Evolutionary conservation across 192 early-diverging fungal species (phyloP).

Genomic region (Podila verticillata): DNA sequence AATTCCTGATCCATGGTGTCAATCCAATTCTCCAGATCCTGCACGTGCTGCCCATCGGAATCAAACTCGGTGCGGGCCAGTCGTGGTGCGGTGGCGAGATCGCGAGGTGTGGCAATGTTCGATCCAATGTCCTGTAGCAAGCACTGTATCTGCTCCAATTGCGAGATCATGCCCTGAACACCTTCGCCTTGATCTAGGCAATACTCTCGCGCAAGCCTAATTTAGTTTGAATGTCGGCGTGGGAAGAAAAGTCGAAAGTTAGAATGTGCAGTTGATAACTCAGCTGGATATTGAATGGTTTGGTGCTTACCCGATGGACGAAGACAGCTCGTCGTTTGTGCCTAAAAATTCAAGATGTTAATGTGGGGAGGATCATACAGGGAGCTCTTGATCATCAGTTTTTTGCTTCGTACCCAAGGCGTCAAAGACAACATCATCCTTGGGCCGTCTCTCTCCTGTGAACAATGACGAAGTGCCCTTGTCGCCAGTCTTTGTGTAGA

Average conservation of each 20-base stretch:
- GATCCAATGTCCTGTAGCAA: conserved; percentile 88
- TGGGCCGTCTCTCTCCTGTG: conserved; percentile 87
- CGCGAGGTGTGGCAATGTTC: conserved; percentile 86
- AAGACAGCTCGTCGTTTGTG: conserved; percentile 87
- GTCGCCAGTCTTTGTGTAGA: conserved; percentile 95
- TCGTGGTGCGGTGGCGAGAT: conserved; percentile 61
- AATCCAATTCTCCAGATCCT: conserved; percentile 84
- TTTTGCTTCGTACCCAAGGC: conserved; percentile 66
- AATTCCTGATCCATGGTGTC: conserved; percentile 76
- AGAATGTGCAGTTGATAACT: too few species aligned
- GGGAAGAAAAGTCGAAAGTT: too few species aligned
- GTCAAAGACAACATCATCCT: conserved; percentile 89
- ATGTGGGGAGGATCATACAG: not conserved
- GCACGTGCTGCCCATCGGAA: conserved; percentile 64
- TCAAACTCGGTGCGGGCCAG: conserved; percentile 85
- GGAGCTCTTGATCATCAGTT: not conserved
- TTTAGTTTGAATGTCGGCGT: too few species aligned
- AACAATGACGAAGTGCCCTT: conserved; percentile 88
- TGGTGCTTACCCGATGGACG: conserved; percentile 65
- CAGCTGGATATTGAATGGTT: not conserved
- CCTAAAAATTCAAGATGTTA: conserved; percentile 35
- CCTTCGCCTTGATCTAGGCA: conserved; percentile 63
- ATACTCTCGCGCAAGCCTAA: conserved; percentile 64
- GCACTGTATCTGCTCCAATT: conserved; percentile 79
- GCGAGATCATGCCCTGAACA: conserved; percentile 58